Evolutionary conservation across 2,329 filamentous ascomycete species (phyloP), one percentile per base, ranked within the genome.

Genomic region (Fusarium begoniae): DNA sequence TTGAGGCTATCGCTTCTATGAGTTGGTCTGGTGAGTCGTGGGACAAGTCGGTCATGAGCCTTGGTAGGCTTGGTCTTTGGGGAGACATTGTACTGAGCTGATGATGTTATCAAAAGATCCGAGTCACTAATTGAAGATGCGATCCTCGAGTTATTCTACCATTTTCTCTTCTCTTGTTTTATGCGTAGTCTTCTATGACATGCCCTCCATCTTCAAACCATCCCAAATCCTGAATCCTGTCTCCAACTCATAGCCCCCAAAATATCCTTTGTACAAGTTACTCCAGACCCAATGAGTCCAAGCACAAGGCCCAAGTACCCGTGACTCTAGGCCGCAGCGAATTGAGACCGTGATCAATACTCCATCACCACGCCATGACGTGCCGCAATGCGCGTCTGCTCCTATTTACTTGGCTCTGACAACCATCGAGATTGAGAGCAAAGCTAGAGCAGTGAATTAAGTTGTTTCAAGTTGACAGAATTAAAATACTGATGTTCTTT

Each of bases 1-100:
- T 81, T 32, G 82, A 77, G 6, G 84, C 79, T 43, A 85, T 77
- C 28, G 79, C 81, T 24, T 75, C 71, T 37, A 80, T 75, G 24
- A 85, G 77, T 18, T 79, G 76, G n/a, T 82, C 79, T 44, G 81
- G 51, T 12, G 78, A 63, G 11, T 66, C 56, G 35, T 58, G 55
- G n/a, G 65, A 63, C 54, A 73, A 47, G 41, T 63, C 66, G 35
- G 79, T 78, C 57, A 77, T 70, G 32, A 79, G 75, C 65, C 70
- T 72, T 32, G 78, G 73, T 4, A 78, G 75, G 37, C 37, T 69
- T 40, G 65, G 75, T 48, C 57, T 59, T 47, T 44, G 10, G 15
- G 32, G n/a, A 53, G 69, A 37, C 71, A 70, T 74, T 51, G 38
- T 43, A 28, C n/a, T 24, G 30, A 44, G 22, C n/a, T 53, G 55